A percentile compares a stretch with the other conserved stretches of the same genome.
These are phyloP conservation scores for Rugonectria rugulosa DNA, from an alignment of 2,329 filamentous ascomycete genomes.

Conservation along the genomic window DNA sequence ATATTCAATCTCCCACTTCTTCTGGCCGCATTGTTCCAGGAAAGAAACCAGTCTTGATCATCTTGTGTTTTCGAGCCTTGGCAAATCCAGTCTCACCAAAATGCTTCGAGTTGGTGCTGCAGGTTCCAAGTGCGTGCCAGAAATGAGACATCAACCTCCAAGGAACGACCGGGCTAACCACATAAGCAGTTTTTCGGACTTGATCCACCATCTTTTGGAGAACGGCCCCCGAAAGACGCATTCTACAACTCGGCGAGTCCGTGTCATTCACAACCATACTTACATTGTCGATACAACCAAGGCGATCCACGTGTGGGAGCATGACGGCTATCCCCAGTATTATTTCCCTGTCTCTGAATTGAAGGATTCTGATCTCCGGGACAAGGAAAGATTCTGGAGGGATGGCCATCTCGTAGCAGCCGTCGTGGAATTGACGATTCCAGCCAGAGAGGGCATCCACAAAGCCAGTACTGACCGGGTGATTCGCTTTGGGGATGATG, in stretches of 20 bases:
- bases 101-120: too few relatives aligned
- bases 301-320: slow-evolving; percentile 26
- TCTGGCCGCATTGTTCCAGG: too few relatives aligned
- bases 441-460: slow-evolving; percentile 31
- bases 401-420: slow-evolving; percentile 38
- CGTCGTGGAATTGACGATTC: slow-evolving; percentile 43
- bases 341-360: slow-evolving; percentile 48
- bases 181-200: background rate
- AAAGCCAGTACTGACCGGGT: slow-evolving; percentile 44
- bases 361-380: slow-evolving; percentile 37
- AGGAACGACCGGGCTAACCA: too few relatives aligned
- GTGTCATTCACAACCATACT: slow-evolving; percentile 2
- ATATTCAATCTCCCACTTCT: too few relatives aligned
- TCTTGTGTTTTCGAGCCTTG: too few relatives aligned
- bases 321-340: slow-evolving; percentile 56
- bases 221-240: slow-evolving; percentile 1
- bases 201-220: background rate
- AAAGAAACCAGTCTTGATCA: too few relatives aligned
- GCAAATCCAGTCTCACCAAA: too few relatives aligned
- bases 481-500: slow-evolving; percentile 49
- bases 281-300: background rate
- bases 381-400: slow-evolving; percentile 37
- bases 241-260: background rate
- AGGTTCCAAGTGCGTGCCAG: too few relatives aligned
- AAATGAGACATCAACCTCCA: too few relatives aligned